Evolutionary conservation across 2,329 filamentous ascomycete genomes (phyloP).

Genomic region (Alternaria alternata): DNA sequence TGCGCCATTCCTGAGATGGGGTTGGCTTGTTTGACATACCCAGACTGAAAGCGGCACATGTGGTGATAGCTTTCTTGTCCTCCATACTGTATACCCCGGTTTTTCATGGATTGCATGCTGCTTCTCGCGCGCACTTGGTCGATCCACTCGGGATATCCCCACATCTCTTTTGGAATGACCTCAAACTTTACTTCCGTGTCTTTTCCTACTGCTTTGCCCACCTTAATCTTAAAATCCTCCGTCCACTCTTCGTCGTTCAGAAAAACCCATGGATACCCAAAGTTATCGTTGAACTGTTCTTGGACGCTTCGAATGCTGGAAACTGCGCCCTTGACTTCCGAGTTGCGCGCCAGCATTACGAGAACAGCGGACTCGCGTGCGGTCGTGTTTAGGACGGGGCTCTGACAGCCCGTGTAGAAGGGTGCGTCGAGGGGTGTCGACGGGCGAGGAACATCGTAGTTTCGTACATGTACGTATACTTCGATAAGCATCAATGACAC

Average conservation of each 20-base stretch:
- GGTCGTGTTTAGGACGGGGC: conserved; percentile 9
- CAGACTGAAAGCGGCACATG: conserved; percentile 92
- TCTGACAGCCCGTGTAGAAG: conserved; percentile 22
- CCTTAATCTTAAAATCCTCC: conserved; percentile 84
- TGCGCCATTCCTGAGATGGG: neutral
- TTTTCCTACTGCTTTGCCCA: conserved; percentile 81
- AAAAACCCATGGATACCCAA: conserved; percentile 98
- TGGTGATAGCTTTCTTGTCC: conserved; percentile 88
- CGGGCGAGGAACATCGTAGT: conserved; percentile 13
- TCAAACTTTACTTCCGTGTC: conserved; percentile 75
- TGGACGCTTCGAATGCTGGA: conserved; percentile 71
- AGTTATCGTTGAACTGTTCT: conserved; percentile 92
- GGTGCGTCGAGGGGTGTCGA: conserved; percentile 18
- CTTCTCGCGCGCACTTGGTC: conserved; percentile 52
- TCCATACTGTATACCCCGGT: conserved; percentile 82
- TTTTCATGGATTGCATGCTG: conserved; percentile 79
- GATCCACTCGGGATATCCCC: conserved; percentile 78
- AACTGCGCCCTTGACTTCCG: conserved; percentile 81
- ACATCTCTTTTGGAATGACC: conserved; percentile 86
- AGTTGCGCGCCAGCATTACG: conserved; percentile 86
- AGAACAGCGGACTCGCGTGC: conserved; percentile 89
- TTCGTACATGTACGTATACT: conserved; percentile 16
- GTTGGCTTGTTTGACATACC: conserved; percentile 14
- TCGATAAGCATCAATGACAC: conserved; percentile 13
- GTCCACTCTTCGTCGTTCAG: conserved; percentile 93